Evolutionary conservation across 2,329 filamentous ascomycete genomes (phyloP).

Genomic region (Fusarium lateritium): DNA sequence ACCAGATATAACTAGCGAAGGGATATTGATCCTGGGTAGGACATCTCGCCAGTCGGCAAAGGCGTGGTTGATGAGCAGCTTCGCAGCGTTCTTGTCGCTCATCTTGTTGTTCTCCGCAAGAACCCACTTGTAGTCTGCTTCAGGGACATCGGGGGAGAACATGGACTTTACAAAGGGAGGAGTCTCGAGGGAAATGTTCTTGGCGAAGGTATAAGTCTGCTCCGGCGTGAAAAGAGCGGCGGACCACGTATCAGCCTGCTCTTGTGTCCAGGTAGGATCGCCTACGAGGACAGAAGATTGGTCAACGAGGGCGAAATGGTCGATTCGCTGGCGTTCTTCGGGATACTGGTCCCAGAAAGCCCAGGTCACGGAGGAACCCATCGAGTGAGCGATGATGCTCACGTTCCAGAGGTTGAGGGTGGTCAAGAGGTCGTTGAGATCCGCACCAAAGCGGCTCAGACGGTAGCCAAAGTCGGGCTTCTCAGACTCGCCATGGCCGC

Average conservation of each 20-base stretch:
- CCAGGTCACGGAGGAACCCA: constrained; percentile 54
- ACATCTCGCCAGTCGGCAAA: constrained; percentile 10
- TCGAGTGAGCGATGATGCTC: constrained; percentile 54
- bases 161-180: constrained; percentile 41
- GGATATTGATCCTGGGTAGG: constrained; percentile 44
- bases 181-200: constrained; percentile 34
- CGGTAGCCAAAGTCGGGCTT: constrained; percentile 52
- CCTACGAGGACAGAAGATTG: constrained; percentile 46
- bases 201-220: constrained; percentile 34
- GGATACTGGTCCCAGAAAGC: constrained; percentile 53
- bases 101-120: constrained; percentile 47
- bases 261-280: constrained; percentile 50
- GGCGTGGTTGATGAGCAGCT: constrained; percentile 49
- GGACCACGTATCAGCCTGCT: constrained; percentile 33
- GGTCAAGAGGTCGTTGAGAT: constrained; percentile 48
- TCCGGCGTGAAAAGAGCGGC: constrained; percentile 43
- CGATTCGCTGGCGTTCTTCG: constrained; percentile 41
- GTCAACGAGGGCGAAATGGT: constrained; percentile 52
- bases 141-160: constrained; percentile 43
- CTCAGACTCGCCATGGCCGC: constrained; percentile 55
- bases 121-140: constrained; percentile 48
- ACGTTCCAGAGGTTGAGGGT: constrained; percentile 51
- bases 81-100: constrained; percentile 43
- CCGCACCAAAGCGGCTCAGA: constrained; percentile 49
- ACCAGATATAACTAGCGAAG: constrained; percentile 49